phyloP scores from a whole-genome alignment of 163 green algal genomes.

The Trebouxiophyceae sp. region DNA sequence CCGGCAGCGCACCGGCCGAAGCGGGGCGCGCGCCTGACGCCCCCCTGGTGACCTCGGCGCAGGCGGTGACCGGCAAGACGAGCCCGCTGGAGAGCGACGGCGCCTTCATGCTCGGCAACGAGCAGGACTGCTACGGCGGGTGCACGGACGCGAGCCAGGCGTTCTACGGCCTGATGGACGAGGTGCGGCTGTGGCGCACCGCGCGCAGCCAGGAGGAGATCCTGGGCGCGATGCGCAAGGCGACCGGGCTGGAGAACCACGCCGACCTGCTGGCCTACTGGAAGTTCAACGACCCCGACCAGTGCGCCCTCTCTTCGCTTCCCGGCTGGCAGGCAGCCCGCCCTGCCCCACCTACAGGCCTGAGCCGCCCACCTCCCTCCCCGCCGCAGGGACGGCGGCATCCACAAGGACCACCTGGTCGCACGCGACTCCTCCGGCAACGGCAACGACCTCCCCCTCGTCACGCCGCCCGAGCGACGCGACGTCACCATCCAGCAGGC shows the following conservation, averaged over 20 bases:
- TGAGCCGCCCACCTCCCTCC: too few species aligned
- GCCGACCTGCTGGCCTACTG: slow-evolving; percentile 73
- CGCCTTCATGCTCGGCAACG: slow-evolving; percentile 73
- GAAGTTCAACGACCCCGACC: slow-evolving; percentile 75
- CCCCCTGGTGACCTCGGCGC: too few species aligned
- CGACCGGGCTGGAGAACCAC: slow-evolving; percentile 19
- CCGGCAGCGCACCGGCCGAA: background rate
- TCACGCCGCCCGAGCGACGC: slow-evolving; percentile 31
- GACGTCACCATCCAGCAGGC: slow-evolving; percentile 11
- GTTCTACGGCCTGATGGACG: slow-evolving; percentile 73
- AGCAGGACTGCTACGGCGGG: slow-evolving; percentile 85
- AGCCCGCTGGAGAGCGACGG: slow-evolving; percentile 49
- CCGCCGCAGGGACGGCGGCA: background rate
- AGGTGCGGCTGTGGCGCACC: slow-evolving; percentile 66
- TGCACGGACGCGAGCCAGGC: slow-evolving; percentile 67
- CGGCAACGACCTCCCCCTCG: slow-evolving; percentile 64
- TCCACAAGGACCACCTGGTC: slow-evolving; percentile 23
- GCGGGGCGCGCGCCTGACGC: too few species aligned
- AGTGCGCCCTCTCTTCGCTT: slow-evolving; percentile 7
- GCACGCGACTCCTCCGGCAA: slow-evolving; percentile 58
- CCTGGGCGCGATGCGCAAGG: slow-evolving; percentile 56
- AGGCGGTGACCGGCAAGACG: slow-evolving; percentile 47
- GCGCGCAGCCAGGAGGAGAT: slow-evolving; percentile 69
- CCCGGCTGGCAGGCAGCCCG: too few species aligned
- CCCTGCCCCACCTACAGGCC: background rate